Conservation (phyloP, 139 green algal genomes). For the Chlorella sp. region DNA sequence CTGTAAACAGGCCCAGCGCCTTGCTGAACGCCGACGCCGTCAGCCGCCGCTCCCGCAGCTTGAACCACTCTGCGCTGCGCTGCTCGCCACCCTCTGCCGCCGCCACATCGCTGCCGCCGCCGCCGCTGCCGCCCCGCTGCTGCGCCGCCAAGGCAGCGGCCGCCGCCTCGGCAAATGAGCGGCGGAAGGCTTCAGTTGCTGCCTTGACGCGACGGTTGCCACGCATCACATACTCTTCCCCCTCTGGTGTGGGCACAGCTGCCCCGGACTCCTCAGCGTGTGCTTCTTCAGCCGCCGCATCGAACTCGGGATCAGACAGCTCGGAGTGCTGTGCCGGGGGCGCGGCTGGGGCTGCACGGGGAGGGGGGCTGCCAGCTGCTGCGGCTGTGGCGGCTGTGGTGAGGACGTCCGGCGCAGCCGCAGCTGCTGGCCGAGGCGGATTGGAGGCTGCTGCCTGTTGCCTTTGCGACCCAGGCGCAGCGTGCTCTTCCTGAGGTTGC, state of each 20-base stretch:
- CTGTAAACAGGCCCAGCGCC: slow-evolving; percentile 53
- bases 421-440: not conserved
- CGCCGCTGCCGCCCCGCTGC: not conserved
- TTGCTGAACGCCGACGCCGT: slow-evolving; percentile 68
- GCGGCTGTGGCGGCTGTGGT: not conserved
- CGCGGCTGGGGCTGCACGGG: not conserved
- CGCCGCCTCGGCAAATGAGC: slow-evolving; percentile 28
- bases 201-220: slow-evolving; percentile 25
- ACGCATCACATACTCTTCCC: slow-evolving; percentile 19
- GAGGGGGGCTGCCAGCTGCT: not conserved
- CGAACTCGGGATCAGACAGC: not conserved
- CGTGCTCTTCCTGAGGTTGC: not conserved
- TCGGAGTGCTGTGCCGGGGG: not conserved
- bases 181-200: slow-evolving; percentile 10
- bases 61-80: slow-evolving; percentile 54
- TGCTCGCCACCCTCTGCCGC: slow-evolving; percentile 52
- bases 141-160: not conserved
- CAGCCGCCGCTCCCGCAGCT: slow-evolving; percentile 56
- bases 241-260: not conserved
- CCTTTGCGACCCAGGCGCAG: not conserved
- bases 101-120: not conserved
- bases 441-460: not conserved
- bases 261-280: slow-evolving; percentile 2
- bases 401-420: not conserved
- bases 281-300: slow-evolving; percentile 2